A percentile compares a stretch with the other conserved stretches of the same genome.
Conservation (phyloP, 176 grass and related monocot genomes). For the Eleusine coracana region DNA sequence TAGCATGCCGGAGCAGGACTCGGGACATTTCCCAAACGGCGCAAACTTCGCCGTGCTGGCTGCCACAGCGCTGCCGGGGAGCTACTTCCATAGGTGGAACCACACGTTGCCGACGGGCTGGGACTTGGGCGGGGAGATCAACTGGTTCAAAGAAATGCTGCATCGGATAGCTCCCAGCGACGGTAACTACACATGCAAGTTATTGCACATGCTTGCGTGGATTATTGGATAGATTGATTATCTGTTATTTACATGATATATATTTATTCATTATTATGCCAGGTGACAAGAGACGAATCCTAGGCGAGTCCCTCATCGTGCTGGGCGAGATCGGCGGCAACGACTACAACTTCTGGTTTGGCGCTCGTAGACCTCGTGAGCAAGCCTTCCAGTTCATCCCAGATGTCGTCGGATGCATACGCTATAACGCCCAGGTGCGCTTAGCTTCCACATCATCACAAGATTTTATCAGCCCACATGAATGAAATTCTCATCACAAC, state of each 20-base stretch:
- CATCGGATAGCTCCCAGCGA: constrained; percentile 41
- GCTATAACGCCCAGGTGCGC: constrained; percentile 36
- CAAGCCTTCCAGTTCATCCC: constrained; percentile 45
- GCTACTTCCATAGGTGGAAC: constrained; percentile 35
- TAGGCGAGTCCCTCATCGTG: constrained; percentile 52
- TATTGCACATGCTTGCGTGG: background rate
- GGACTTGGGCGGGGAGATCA: constrained; percentile 42
- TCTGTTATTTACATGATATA: background rate
- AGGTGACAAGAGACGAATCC: constrained; percentile 32
- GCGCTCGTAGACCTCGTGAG: constrained; percentile 24
- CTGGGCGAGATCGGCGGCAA: constrained; percentile 71
- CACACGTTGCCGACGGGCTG: background rate
- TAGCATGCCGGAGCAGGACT: constrained; percentile 35
- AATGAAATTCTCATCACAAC: background rate
- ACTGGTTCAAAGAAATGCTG: constrained; percentile 52
- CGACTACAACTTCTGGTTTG: constrained; percentile 63
- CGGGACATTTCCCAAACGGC: constrained; percentile 45
- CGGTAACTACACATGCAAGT: background rate
- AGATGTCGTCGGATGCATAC: constrained; percentile 40
- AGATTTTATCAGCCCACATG: background rate
- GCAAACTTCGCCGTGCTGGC: constrained; percentile 61
- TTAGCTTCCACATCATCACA: too few relatives aligned
- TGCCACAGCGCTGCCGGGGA: constrained; percentile 37
- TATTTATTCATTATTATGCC: background rate
- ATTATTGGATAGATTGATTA: too few relatives aligned